Evolutionary conservation across 2,329 filamentous ascomycete genomes (phyloP).

Genomic region (Pseudocercospora fuligena): DNA sequence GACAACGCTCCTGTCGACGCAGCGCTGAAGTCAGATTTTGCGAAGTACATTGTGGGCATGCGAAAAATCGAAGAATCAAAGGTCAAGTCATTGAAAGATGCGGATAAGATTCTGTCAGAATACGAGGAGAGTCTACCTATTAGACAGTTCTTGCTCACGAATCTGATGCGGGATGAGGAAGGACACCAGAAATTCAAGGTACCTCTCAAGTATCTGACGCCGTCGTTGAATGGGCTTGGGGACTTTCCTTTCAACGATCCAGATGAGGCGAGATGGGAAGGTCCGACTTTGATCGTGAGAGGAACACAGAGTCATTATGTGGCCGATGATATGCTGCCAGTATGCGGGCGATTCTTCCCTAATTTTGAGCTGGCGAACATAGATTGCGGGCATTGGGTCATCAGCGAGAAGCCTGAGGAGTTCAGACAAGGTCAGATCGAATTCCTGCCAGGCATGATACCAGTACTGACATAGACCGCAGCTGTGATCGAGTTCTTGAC

Average conservation of each 20-base stretch:
- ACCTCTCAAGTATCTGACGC: conserved; percentile 72
- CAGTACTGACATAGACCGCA: conserved; percentile 39
- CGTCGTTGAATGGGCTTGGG: conserved; percentile 73
- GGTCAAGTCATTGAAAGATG: conserved; percentile 73
- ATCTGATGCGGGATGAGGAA: conserved; percentile 66
- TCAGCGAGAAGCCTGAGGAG: conserved; percentile 81
- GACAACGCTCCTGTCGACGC: conserved; percentile 92
- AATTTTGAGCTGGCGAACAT: conserved; percentile 74
- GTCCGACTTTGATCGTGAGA: conserved; percentile 78
- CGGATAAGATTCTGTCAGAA: conserved; percentile 75
- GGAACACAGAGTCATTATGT: conserved; percentile 80
- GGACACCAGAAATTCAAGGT: conserved; percentile 74
- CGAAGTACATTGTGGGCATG: conserved; percentile 83
- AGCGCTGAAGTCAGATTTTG: conserved; percentile 73
- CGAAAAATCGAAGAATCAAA: conserved; percentile 72
- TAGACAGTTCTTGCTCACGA: conserved; percentile 89
- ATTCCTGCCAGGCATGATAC: background rate
- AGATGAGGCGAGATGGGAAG: conserved; percentile 69
- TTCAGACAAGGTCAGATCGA: conserved; percentile 68
- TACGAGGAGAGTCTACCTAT: conserved; percentile 78
- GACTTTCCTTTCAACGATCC: conserved; percentile 87
- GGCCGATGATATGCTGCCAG: conserved; percentile 77
- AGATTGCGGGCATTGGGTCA: conserved; percentile 84
- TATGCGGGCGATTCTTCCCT: conserved; percentile 82
- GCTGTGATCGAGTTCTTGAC: conserved; percentile 68